A percentile compares a stretch with the other conserved stretches of the same genome.
Conservation (phyloP, 2,329 filamentous ascomycete genomes). For the Huntiella bhutanensis region DNA sequence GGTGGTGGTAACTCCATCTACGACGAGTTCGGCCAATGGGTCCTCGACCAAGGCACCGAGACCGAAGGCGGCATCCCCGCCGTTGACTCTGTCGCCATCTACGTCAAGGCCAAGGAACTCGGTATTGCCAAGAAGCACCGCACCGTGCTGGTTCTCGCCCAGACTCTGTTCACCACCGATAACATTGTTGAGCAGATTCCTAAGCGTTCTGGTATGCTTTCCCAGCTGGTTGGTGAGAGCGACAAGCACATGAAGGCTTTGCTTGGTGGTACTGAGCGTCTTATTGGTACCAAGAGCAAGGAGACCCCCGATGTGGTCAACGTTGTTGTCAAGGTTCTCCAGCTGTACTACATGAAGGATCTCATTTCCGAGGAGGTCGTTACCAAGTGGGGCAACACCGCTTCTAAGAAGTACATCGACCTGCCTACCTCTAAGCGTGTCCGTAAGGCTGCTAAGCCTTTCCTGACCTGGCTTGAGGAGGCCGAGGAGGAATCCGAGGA, state of each 20-base stretch:
- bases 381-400: slow-evolving; percentile 80
- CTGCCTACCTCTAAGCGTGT: slow-evolving; percentile 80
- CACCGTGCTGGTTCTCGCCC: slow-evolving; percentile 76
- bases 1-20: slow-evolving; percentile 58
- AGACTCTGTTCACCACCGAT: slow-evolving; percentile 72
- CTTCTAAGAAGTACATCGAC: slow-evolving; percentile 97
- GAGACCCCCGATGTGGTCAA: slow-evolving; percentile 59
- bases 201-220: slow-evolving; percentile 67
- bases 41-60: slow-evolving; percentile 51
- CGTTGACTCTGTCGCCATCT: slow-evolving; percentile 77
- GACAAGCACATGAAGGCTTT: slow-evolving; percentile 93
- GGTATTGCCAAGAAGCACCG: slow-evolving; percentile 90
- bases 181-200: slow-evolving; percentile 77
- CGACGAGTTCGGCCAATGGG: slow-evolving; percentile 85
- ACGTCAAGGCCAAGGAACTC: slow-evolving; percentile 89
- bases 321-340: slow-evolving; percentile 68
- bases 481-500: slow-evolving; percentile 45
- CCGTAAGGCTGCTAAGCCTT: slow-evolving; percentile 81
- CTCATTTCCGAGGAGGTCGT: slow-evolving; percentile 75
- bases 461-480: slow-evolving; percentile 83
- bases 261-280: slow-evolving; percentile 84
- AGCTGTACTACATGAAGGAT: slow-evolving; percentile 81
- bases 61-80: slow-evolving; percentile 52
- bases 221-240: slow-evolving; percentile 64
- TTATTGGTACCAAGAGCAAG: slow-evolving; percentile 52